Conservation (phyloP, 192 early-diverging fungal genomes). For the Mortierella hygrophila region DNA sequence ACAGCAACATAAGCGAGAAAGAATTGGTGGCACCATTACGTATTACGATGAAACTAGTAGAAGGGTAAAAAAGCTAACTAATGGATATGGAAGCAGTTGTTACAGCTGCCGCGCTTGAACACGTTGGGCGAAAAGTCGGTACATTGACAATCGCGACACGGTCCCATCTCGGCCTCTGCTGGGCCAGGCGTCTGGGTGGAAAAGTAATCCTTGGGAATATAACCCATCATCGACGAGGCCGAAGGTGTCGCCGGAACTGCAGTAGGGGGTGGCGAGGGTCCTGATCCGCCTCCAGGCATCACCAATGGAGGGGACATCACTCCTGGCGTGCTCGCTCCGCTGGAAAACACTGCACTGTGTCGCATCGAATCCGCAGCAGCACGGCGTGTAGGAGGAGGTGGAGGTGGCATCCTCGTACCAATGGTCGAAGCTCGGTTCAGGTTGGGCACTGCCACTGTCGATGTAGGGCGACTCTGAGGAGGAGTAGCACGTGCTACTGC, state of each 20-base stretch:
- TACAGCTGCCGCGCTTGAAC: constrained; percentile 82
- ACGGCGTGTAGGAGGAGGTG: constrained; percentile 50
- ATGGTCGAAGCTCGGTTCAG: constrained; percentile 32
- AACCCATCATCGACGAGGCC: constrained; percentile 58
- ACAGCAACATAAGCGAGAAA: background rate
- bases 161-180: constrained; percentile 36
- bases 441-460: constrained; percentile 12
- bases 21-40: background rate
- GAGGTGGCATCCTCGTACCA: constrained; percentile 53
- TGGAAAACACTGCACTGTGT: constrained; percentile 47
- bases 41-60: background rate
- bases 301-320: constrained; percentile 27
- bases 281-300: constrained; percentile 35
- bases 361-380: constrained; percentile 32
- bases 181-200: constrained; percentile 22
- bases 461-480: constrained; percentile 26
- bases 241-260: constrained; percentile 51
- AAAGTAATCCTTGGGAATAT: constrained; percentile 59
- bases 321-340: background rate
- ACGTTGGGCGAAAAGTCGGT: constrained; percentile 80
- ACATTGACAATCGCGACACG: constrained; percentile 79
- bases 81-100: constrained; percentile 87
- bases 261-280: constrained; percentile 47
- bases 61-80: constrained; percentile 4
- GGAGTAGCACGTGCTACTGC: constrained; percentile 33